phyloP scores from a whole-genome alignment of 257 asterid species.

The Solanum infundibuliforme region DNA sequence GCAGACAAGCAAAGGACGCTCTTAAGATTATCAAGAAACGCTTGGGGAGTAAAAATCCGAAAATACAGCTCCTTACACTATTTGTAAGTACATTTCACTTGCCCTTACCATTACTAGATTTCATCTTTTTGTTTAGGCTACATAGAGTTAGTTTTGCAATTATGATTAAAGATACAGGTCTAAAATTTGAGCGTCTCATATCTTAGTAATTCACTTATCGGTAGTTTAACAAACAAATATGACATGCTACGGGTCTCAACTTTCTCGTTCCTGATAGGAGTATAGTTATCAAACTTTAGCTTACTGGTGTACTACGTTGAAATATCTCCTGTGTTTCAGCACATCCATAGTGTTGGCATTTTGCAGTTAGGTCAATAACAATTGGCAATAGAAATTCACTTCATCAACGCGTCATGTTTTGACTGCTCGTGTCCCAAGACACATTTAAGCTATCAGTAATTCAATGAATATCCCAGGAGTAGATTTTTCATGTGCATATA shows the following conservation, averaged over 20 bases:
- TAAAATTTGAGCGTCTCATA: background rate
- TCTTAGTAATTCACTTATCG: background rate
- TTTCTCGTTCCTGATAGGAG: background rate
- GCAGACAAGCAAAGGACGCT: conserved; percentile 92
- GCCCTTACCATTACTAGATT: background rate
- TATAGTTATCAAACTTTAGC: background rate
- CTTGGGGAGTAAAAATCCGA: conserved; percentile 71
- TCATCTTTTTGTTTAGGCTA: background rate
- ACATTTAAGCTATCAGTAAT: background rate
- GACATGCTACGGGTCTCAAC: background rate
- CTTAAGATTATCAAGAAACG: conserved; percentile 85
- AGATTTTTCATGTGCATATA: background rate
- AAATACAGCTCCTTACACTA: conserved; percentile 80
- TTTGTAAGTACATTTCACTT: conserved; percentile 47
- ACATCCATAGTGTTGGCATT: background rate
- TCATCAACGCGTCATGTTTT: background rate
- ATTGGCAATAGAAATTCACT: background rate
- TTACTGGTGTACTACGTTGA: background rate
- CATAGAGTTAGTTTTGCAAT: background rate
- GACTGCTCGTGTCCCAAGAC: background rate
- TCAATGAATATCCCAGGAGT: background rate
- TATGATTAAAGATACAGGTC: background rate
- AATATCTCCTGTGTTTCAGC: background rate
- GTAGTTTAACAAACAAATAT: background rate
- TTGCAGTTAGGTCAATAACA: background rate